Percentiles rank a stretch among this genome's conserved stretches.
Evolutionary conservation across 1,284 basidiomycete genomes (phyloP).

Genomic region (Marasmius tenuissimus): DNA sequence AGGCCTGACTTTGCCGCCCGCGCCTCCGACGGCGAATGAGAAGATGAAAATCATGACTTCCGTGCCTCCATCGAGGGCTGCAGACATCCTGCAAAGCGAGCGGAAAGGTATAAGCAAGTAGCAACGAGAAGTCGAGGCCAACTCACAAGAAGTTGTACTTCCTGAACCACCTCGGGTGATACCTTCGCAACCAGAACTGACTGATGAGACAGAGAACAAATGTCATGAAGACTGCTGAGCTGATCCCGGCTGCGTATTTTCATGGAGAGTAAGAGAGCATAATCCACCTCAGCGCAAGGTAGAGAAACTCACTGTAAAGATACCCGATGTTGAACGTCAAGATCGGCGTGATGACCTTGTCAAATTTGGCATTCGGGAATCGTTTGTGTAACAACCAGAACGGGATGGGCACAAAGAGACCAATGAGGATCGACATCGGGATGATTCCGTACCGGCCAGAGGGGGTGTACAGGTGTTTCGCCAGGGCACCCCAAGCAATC

Average conservation of each 20-base stretch:
- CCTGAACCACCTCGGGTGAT: conserved; percentile 49
- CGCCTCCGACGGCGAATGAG: conserved; percentile 59
- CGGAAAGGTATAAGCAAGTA: neutral
- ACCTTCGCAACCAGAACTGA: conserved; percentile 25
- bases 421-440: conserved; percentile 55
- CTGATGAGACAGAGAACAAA: conserved; percentile 50
- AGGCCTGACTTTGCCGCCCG: conserved; percentile 42
- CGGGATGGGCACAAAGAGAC: conserved; percentile 51
- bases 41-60: conserved; percentile 56
- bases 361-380: conserved; percentile 46
- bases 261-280: too few relatives aligned
- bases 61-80: conserved; percentile 51
- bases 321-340: conserved; percentile 33
- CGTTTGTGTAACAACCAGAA: conserved; percentile 51
- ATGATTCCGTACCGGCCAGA: conserved; percentile 48
- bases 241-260: conserved; percentile 46
- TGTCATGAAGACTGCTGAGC: conserved; percentile 49
- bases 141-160: conserved; percentile 56
- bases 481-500: conserved; percentile 61
- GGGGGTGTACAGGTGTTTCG: conserved; percentile 50
- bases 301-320: conserved; percentile 5
- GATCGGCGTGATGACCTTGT: conserved; percentile 50
- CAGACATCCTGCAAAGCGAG: conserved; percentile 29
- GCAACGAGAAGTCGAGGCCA: too few relatives aligned
- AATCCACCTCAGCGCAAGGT: too few relatives aligned